Conservation (phyloP, 2,329 filamentous ascomycete genomes). For the Xylariales sp. region DNA sequence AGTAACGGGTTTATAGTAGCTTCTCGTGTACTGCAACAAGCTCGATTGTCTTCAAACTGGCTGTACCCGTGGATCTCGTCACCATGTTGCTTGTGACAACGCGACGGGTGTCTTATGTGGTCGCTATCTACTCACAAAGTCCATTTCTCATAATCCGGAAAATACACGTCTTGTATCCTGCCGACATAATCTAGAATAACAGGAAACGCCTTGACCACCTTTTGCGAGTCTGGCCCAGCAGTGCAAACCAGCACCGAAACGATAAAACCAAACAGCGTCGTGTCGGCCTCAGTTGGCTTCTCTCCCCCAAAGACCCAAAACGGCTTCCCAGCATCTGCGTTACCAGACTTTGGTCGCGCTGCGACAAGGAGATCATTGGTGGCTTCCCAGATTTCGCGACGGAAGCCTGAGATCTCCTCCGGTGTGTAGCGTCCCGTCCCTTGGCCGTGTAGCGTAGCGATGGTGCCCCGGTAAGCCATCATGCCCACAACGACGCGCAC, state of each 20-base stretch:
- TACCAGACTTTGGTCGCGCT: slow-evolving; percentile 18
- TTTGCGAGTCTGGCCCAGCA: slow-evolving; percentile 44
- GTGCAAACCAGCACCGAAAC: slow-evolving; percentile 44
- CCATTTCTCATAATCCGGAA: slow-evolving; percentile 51
- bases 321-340: slow-evolving; percentile 22
- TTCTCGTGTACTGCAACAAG: no score
- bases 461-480: slow-evolving; percentile 39
- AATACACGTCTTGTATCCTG: slow-evolving; percentile 51
- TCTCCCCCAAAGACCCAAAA: slow-evolving; percentile 56
- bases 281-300: slow-evolving; percentile 52
- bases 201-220: slow-evolving; percentile 41
- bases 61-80: no score
- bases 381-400: slow-evolving; percentile 49
- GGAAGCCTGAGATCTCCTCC: slow-evolving; percentile 43
- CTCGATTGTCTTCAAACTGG: no score
- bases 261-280: slow-evolving; percentile 54
- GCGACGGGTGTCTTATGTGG: no score
- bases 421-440: slow-evolving; percentile 46
- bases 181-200: slow-evolving; percentile 49
- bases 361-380: slow-evolving; percentile 40
- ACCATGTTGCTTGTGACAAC: no score
- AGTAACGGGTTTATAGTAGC: no score
- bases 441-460: slow-evolving; percentile 47
- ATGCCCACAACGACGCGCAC: slow-evolving; percentile 46
- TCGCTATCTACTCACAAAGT: no score